These are phyloP conservation scores for Pneumocystis murina DNA, from an alignment of 1,139 yeast species.

Conservation along the genomic window DNA sequence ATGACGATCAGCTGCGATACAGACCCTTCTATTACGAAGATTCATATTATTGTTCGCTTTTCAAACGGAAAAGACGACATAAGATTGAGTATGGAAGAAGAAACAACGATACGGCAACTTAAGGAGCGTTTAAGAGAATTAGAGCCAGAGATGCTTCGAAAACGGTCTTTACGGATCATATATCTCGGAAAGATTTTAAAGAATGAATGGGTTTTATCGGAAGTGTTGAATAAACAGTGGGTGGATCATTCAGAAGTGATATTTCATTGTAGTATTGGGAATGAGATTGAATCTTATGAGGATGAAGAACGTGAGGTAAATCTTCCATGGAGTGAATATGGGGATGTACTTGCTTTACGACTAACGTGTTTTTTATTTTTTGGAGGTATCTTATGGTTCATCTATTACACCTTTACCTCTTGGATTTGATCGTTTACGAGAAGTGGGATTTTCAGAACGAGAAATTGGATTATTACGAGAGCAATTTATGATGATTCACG, in stretches of 20 bases:
- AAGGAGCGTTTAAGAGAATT: background rate
- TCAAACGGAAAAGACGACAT: background rate
- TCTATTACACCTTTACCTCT: slow-evolving; percentile 9
- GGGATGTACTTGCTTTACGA: no score
- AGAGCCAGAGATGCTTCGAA: background rate
- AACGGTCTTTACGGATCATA: slow-evolving; percentile 3
- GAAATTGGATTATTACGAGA: slow-evolving; percentile 6
- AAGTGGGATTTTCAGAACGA: slow-evolving; percentile 12
- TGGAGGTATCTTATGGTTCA: background rate
- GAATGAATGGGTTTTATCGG: slow-evolving; percentile 8
- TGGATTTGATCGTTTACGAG: slow-evolving; percentile 14
- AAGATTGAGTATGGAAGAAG: background rate
- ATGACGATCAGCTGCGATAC: background rate
- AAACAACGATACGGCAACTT: background rate
- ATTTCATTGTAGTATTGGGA: background rate
- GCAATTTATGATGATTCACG: slow-evolving; percentile 8
- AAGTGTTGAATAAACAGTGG: background rate
- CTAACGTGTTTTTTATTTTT: background rate
- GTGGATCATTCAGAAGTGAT: background rate
- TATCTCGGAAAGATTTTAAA: slow-evolving; percentile 12
- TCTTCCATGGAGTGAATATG: no score
- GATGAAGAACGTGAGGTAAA: background rate
- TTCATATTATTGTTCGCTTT: background rate
- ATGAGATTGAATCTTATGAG: background rate
- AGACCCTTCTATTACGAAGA: background rate